phyloP scores from a whole-genome alignment of 305 asterid genomes.

The Plantago rigida region DNA sequence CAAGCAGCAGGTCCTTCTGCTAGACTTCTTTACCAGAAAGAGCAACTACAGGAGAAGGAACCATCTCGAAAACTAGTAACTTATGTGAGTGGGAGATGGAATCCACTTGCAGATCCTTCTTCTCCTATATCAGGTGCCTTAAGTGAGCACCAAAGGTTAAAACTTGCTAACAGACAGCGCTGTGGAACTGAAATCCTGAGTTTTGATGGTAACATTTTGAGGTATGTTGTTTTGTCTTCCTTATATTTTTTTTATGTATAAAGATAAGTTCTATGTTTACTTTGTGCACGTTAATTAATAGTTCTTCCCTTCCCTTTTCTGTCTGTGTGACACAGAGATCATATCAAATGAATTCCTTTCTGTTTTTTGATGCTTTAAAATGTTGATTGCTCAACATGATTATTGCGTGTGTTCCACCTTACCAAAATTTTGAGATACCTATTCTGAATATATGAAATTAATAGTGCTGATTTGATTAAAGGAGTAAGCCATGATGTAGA shows the following conservation, averaged over 20 bases:
- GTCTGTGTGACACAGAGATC: background rate
- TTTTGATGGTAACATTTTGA: constrained; percentile 84
- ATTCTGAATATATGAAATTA: too few relatives aligned
- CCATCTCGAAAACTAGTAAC: constrained; percentile 57
- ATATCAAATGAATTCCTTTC: background rate
- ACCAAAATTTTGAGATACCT: too few relatives aligned
- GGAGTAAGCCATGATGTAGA: too few relatives aligned
- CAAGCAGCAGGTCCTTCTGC: constrained; percentile 90
- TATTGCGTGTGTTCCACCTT: too few relatives aligned
- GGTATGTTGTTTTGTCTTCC: constrained; percentile 35
- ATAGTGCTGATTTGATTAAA: too few relatives aligned
- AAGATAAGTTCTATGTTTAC: background rate
- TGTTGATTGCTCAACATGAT: background rate
- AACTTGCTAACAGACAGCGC: constrained; percentile 85
- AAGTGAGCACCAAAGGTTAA: constrained; percentile 77
- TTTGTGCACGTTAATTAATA: background rate
- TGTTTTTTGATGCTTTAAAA: background rate
- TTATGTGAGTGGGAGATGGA: constrained; percentile 98
- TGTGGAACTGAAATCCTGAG: constrained; percentile 79
- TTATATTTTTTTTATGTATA: constrained; percentile 6
- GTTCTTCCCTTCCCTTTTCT: background rate
- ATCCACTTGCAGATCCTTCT: constrained; percentile 82
- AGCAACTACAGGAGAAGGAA: constrained; percentile 54
- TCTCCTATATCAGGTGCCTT: constrained; percentile 91
- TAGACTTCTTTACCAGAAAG: constrained; percentile 87